Evolutionary conservation across 2,329 filamentous ascomycete species (phyloP).

Genomic region (Cordyceps fumosorosea): DNA sequence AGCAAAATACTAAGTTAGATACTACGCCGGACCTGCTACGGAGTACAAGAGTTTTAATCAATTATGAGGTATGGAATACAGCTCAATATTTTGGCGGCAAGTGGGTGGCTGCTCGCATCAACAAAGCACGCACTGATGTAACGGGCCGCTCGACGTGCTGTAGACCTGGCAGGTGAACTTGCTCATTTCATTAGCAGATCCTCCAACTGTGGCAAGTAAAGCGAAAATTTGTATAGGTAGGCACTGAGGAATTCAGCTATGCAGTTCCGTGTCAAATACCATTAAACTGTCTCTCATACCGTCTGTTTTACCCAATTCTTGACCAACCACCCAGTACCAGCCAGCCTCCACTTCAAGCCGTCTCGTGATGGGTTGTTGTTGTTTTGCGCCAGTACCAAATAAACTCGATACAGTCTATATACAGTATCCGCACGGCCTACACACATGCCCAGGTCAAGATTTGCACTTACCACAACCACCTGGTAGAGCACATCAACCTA

Average conservation of each 20-base stretch:
- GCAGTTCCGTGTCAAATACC: neutral
- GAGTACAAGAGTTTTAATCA: no score
- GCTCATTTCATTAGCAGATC: no score
- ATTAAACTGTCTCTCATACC: neutral
- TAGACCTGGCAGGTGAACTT: no score
- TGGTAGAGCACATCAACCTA: neutral
- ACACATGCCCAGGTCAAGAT: slow-evolving; percentile 3
- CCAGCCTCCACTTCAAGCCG: neutral
- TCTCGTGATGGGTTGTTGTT: slow-evolving; percentile 7
- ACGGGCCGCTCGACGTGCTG: no score
- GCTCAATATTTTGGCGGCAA: no score
- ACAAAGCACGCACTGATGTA: no score
- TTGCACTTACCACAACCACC: neutral
- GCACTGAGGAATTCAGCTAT: neutral
- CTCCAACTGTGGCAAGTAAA: no score
- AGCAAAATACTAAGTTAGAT: no score
- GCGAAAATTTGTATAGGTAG: no score
- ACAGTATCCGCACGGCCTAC: neutral
- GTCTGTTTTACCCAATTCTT: neutral
- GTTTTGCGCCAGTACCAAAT: neutral
- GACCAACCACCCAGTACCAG: neutral
- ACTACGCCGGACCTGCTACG: no score
- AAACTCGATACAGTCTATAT: neutral
- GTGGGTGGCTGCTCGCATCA: no score
- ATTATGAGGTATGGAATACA: no score